Base-by-base conservation (phyloP, 768 basidiomycete genomes). In the Tricholoma terreum region DNA sequence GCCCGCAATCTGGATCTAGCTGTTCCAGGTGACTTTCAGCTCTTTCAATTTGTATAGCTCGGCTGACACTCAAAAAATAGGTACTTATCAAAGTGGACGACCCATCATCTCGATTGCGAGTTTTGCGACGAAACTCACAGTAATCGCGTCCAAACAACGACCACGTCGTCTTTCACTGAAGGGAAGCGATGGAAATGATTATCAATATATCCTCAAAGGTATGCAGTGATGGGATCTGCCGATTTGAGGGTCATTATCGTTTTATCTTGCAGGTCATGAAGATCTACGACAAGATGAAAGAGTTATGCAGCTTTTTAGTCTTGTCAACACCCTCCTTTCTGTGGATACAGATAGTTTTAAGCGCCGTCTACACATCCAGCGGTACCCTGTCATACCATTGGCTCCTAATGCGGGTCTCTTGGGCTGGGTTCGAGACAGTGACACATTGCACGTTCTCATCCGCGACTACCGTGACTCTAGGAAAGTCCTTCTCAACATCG, bases 221-320 rank as follows among this genome's bases (percentile, higher is more conserved):
- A 58, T 5, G 61, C 57, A 8, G 10, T 24, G 14, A 33, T 22
- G n/a, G 30, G 14, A 15, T 15, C 15, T 33, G 8, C 6, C 22
- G 6, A 30, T 7, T 10, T 43, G 12, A 42, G 42, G 22, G 8
- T 19, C 19, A 19, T 49, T 46, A 58, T 50, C 57, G 2, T 49
- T 40, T 27, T n/a, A 52, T 9, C 27, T 55, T 46, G 10, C 60
- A 95, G 94, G 97, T 7, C 97, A 99, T 71, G 97, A 99, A 75
- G 97, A 99, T 76, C 80, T 99, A 51, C 94, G 97, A 38, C 97
- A 98, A 73, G 97, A 99, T 69, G 97, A 99, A 66, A 85, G 97
- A 60, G 97, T 98, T 55, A 98, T 98, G 96, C 97, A 99, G 71
- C 81, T 98, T 17, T 98, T 98, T 72, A 90, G 97, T 58, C 85